These are phyloP conservation scores for Russula ochroleuca DNA, from an alignment of 768 basidiomycete species.

Conservation along the genomic window DNA sequence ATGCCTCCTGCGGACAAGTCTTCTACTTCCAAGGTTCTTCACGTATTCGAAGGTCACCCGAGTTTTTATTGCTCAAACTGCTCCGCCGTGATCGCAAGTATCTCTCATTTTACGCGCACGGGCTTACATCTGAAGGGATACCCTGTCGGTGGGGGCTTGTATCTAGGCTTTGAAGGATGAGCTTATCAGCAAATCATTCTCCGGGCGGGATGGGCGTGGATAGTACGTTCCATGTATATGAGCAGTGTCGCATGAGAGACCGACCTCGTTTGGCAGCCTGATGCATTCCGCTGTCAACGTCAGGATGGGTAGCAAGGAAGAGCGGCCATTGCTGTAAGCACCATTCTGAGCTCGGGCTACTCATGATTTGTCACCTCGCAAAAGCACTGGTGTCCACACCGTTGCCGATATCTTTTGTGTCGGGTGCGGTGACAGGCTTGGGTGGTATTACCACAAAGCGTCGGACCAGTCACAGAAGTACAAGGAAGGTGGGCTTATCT, in stretches of 20 bases:
- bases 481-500: slow-evolving; percentile 62
- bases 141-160: not conserved
- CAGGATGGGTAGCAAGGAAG: slow-evolving; percentile 67
- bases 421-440: slow-evolving; percentile 72
- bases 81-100: slow-evolving; percentile 62
- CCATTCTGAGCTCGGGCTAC: not conserved
- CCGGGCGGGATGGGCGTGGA: slow-evolving; percentile 76
- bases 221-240: slow-evolving; percentile 48
- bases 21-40: slow-evolving; percentile 46
- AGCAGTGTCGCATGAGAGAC: not conserved
- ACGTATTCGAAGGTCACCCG: slow-evolving; percentile 62
- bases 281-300: slow-evolving; percentile 77
- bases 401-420: slow-evolving; percentile 78
- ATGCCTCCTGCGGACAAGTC: slow-evolving; percentile 19
- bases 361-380: slow-evolving; percentile 8
- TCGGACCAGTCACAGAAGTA: slow-evolving; percentile 75
- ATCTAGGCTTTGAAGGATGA: slow-evolving; percentile 74
- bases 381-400: slow-evolving; percentile 73
- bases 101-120: not conserved
- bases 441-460: slow-evolving; percentile 83
- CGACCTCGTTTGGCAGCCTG: slow-evolving; percentile 42
- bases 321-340: slow-evolving; percentile 63
- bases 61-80: slow-evolving; percentile 65
- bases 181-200: slow-evolving; percentile 79
- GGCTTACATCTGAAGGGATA: slow-evolving; percentile 8